These are phyloP conservation scores for Bocquillonia castaneifolia DNA, from an alignment of 441 rosid species.

Conservation along the genomic window DNA sequence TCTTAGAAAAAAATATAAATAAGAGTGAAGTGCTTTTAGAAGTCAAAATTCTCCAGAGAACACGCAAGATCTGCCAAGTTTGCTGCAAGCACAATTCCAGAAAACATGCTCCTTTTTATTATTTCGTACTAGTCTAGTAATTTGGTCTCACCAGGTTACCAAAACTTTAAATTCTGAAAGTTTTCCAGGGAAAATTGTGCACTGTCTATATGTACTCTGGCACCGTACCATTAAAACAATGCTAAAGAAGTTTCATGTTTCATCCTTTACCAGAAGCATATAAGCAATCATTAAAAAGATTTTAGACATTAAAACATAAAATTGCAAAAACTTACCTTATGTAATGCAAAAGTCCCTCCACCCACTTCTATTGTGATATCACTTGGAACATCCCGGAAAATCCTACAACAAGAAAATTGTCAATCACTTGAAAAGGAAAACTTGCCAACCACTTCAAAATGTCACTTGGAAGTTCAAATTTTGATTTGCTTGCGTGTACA, in stretches of 20 bases:
- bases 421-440: constrained; percentile 11
- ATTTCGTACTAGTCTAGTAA: neutral
- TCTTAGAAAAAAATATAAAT: no score
- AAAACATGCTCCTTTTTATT: neutral
- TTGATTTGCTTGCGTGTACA: neutral
- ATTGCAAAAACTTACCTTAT: constrained; percentile 53
- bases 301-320: neutral
- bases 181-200: neutral
- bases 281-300: neutral
- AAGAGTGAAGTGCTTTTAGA: no score
- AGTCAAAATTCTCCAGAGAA: neutral
- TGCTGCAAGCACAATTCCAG: neutral
- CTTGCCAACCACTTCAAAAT: neutral
- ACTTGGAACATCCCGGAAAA: constrained; percentile 87
- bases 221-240: neutral
- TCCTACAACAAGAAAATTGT: constrained; percentile 44
- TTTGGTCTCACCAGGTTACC: neutral
- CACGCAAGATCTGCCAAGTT: neutral
- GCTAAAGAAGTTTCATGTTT: neutral
- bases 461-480: neutral
- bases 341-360: constrained; percentile 73
- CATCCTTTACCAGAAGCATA: neutral
- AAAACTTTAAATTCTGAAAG: neutral
- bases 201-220: neutral
- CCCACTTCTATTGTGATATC: constrained; percentile 79